Evolutionary conservation across 306 rosid species (phyloP), one percentile per base, ranked within the genome.

Genomic region (Rosa multiflora): DNA sequence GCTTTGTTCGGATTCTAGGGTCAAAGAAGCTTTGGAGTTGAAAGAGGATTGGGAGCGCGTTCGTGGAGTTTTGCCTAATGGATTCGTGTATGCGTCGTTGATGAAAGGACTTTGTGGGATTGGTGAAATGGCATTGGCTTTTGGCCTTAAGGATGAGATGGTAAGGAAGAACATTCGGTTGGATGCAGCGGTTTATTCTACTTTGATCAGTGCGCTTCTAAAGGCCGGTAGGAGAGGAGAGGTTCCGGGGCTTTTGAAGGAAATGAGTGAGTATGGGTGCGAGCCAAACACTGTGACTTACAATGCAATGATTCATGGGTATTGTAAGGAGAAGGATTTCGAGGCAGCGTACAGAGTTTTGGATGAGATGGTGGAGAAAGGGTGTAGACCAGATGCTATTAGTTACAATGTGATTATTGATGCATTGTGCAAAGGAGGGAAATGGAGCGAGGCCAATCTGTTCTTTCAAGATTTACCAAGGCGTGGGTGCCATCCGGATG

Each of bases 381-480:
- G 79, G 26, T 85, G 81, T 71, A 87, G 85, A 74, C 90, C 91
- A 17, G 86, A 94, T 87, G 89, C 87, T 44, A 40, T 91, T 20
- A 88, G 87, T 69, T 94, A 88, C 82, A 91, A 89, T 87, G 73
- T 88, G 64, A 83, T 91, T 67, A 84, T 94, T 79, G 80, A 89
- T 67, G 78, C 85, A 26, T 39, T 91, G 40, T 89, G 90, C 73
- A 87, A 81, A 71, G 88, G 67, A 11, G 91, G 94, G 26, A 90
- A 86, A 83, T 91, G 92, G 88, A 82, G 74, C 62, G 91, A 94
- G 72, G 98, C 96, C 26, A 81, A 52, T 79, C 91, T 88, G 67
- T 78, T 94, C 80, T 83, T 94, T 76, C 90, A 85, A 73, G 98
- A 91, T 75, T 87, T 94, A 91, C 96, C 91, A 0, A 75, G 91